Evolutionary conservation across 2,329 filamentous ascomycete species (phyloP).

Genomic region (Ophiostoma piceae): DNA sequence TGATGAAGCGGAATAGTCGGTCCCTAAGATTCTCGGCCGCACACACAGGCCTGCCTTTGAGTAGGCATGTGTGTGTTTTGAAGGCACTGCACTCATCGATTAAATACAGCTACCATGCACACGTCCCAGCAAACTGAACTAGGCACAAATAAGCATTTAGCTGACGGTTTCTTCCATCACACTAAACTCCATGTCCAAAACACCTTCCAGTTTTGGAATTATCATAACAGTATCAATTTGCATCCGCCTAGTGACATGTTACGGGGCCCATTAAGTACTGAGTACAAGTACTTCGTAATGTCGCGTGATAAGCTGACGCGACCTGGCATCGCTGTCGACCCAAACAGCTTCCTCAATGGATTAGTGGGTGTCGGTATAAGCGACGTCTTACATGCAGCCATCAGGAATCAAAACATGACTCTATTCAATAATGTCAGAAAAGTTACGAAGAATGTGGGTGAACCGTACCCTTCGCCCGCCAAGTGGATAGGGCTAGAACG

Average conservation of each 20-base stretch:
- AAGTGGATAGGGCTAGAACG: slow-evolving; percentile 8
- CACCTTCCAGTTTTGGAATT: background rate
- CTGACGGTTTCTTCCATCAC: slow-evolving; percentile 2
- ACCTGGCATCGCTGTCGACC: background rate
- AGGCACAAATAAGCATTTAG: background rate
- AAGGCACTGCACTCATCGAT: too few species aligned
- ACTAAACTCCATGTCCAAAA: background rate
- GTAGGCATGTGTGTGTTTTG: too few species aligned
- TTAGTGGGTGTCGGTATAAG: background rate
- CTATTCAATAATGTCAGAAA: background rate
- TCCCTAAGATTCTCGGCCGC: background rate
- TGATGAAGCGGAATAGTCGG: background rate
- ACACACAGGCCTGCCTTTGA: background rate
- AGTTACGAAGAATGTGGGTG: background rate
- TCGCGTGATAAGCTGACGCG: slow-evolving; percentile 1
- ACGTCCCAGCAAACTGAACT: background rate
- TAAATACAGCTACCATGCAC: background rate
- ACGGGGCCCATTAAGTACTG: background rate
- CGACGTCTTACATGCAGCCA: background rate
- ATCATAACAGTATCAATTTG: background rate
- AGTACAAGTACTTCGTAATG: too few species aligned
- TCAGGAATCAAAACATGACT: slow-evolving; percentile 3
- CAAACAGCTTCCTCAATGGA: background rate
- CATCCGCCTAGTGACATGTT: background rate
- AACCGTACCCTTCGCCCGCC: background rate